A percentile compares a stretch with the other conserved stretches of the same genome.
phyloP scores from a whole-genome alignment of 164 flowering plant genomes.

The Aristolochia fimbriata region DNA sequence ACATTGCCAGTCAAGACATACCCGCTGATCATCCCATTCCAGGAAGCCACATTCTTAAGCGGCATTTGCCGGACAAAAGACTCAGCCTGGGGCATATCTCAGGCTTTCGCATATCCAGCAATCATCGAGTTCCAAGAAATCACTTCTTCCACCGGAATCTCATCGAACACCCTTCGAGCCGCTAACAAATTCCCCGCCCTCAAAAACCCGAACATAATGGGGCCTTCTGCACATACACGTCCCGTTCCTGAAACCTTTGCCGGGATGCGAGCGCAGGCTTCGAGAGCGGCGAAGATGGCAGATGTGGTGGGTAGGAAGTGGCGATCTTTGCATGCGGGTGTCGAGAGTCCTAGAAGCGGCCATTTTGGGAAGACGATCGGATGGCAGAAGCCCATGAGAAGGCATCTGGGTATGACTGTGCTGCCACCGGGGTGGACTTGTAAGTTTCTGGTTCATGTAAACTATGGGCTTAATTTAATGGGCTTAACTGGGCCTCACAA shows the following conservation, averaged over 20 bases:
- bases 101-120: slow-evolving; percentile 22
- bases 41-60: slow-evolving; percentile 23
- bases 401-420: slow-evolving; percentile 7
- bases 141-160: slow-evolving; percentile 27
- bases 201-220: slow-evolving; percentile 24
- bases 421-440: too few relatives aligned
- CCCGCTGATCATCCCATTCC: slow-evolving; percentile 38
- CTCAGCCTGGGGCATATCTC: slow-evolving; percentile 21
- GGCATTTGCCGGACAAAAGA: slow-evolving; percentile 30
- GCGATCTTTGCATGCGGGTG: slow-evolving; percentile 12
- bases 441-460: too few relatives aligned
- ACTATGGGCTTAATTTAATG: too few relatives aligned
- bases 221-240: slow-evolving; percentile 30
- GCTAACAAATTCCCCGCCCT: slow-evolving; percentile 18
- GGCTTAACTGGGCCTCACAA: too few relatives aligned
- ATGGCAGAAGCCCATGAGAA: slow-evolving; percentile 18
- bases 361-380: slow-evolving; percentile 16
- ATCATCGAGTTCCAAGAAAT: slow-evolving; percentile 39
- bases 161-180: slow-evolving; percentile 22
- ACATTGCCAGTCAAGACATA: slow-evolving; percentile 22
- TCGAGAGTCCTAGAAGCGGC: slow-evolving; percentile 27
- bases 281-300: slow-evolving; percentile 25
- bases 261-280: slow-evolving; percentile 23
- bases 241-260: slow-evolving; percentile 12
- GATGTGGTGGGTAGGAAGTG: slow-evolving; percentile 15